Percentiles rank a stretch among this genome's conserved stretches.
Conservation (phyloP, 176 grass and related monocot species). For the Oryza rufipogon region DNA sequence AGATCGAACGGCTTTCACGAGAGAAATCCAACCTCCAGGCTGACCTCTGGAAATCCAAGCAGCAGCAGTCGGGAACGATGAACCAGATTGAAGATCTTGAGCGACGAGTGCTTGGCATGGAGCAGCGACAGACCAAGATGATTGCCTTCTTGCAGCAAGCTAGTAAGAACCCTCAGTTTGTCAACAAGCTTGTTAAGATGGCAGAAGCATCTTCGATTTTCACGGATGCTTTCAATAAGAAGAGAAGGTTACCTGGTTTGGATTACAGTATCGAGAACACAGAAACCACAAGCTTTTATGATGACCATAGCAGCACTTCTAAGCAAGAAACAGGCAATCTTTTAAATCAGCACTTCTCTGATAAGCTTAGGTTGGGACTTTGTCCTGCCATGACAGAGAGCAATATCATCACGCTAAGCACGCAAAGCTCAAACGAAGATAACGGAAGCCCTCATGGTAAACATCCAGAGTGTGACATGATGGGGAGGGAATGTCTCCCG, state of each 20-base stretch:
- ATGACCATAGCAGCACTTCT: constrained; percentile 73
- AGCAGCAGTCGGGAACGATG: constrained; percentile 65
- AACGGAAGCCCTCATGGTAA: constrained; percentile 52
- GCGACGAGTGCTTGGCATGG: constrained; percentile 66
- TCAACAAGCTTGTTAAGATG: constrained; percentile 90
- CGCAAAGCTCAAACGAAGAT: constrained; percentile 69
- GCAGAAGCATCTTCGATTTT: constrained; percentile 52
- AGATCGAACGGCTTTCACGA: constrained; percentile 78
- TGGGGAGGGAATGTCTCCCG: constrained; percentile 44
- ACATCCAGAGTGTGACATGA: constrained; percentile 43
- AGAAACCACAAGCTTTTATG: constrained; percentile 65
- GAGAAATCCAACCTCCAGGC: constrained; percentile 66
- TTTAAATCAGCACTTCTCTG: constrained; percentile 67
- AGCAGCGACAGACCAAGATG: constrained; percentile 85
- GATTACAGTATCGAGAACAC: constrained; percentile 47
- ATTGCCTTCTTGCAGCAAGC: constrained; percentile 76
- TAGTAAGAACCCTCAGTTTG: constrained; percentile 69
- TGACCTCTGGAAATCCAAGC: constrained; percentile 69
- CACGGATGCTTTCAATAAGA: constrained; percentile 64
- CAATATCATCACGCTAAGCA: constrained; percentile 50
- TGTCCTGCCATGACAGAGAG: constrained; percentile 56
- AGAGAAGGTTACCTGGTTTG: constrained; percentile 68
- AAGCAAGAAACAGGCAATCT: constrained; percentile 66
- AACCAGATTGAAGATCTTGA: constrained; percentile 84
- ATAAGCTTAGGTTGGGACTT: constrained; percentile 84